Evolutionary conservation across 2,329 filamentous ascomycete genomes (phyloP).

Genomic region (Xenoacremonium recifei): DNA sequence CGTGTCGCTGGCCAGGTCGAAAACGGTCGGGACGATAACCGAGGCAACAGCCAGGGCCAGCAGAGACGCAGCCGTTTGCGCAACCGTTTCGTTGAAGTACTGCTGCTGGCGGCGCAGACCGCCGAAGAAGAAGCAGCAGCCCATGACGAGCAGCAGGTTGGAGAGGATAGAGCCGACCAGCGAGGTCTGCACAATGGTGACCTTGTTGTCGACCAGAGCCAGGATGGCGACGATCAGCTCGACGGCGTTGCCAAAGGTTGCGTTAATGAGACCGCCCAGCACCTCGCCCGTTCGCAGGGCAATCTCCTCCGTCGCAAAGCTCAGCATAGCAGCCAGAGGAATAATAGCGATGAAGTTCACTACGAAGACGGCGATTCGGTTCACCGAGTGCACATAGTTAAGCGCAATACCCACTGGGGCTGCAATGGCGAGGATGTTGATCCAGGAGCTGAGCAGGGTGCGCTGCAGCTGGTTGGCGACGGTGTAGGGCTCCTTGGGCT

Average conservation of each 20-base stretch:
- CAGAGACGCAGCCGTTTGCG: slow-evolving; percentile 82
- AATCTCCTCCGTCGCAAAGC: slow-evolving; percentile 88
- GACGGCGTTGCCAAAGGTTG: slow-evolving; percentile 89
- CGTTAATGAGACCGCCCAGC: slow-evolving; percentile 84
- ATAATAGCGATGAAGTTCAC: slow-evolving; percentile 95
- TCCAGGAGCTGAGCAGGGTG: slow-evolving; percentile 78
- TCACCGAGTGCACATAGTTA: slow-evolving; percentile 57
- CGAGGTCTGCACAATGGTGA: slow-evolving; percentile 88
- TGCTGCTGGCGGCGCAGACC: slow-evolving; percentile 78
- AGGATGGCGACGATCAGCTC: slow-evolving; percentile 88
- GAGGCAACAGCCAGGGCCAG: slow-evolving; percentile 76
- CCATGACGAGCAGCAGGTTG: slow-evolving; percentile 84
- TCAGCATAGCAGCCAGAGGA: slow-evolving; percentile 81
- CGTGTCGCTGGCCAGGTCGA: slow-evolving; percentile 54
- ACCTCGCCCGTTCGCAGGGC: slow-evolving; percentile 80
- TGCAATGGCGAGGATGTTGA: slow-evolving; percentile 77
- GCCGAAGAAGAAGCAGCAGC: slow-evolving; percentile 90
- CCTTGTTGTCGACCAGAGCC: slow-evolving; percentile 69
- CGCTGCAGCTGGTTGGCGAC: slow-evolving; percentile 66
- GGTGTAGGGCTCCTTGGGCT: slow-evolving; percentile 57
- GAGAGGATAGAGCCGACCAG: slow-evolving; percentile 90
- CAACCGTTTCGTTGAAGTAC: slow-evolving; percentile 88
- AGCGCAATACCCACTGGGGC: slow-evolving; percentile 79
- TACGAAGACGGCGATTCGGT: slow-evolving; percentile 69
- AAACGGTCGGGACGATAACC: slow-evolving; percentile 88